These are phyloP conservation scores for Talaromyces pinophilus DNA, from an alignment of 2,329 filamentous ascomycete genomes.

Conservation along the genomic window DNA sequence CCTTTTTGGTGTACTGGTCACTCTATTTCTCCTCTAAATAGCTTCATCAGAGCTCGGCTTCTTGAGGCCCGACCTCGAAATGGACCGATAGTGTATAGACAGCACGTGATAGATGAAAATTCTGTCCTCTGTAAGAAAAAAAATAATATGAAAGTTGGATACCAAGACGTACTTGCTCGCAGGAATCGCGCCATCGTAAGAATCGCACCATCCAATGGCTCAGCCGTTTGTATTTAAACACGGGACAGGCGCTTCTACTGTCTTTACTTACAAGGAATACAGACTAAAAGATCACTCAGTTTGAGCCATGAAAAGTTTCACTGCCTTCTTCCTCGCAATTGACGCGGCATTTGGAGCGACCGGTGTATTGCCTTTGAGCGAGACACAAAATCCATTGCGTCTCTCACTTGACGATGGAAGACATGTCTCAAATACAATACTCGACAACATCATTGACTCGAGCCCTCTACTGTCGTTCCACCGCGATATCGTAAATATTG, in stretches of 20 bases:
- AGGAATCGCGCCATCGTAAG: background rate
- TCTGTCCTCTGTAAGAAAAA: too few relatives aligned
- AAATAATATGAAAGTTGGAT: background rate
- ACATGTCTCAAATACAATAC: background rate
- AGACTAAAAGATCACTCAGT: background rate
- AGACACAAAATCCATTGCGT: background rate
- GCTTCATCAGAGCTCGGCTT: too few relatives aligned
- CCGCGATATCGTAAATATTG: background rate
- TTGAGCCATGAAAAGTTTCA: background rate
- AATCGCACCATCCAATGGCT: background rate
- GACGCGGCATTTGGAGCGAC: background rate
- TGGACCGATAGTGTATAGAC: background rate
- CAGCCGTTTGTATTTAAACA: background rate
- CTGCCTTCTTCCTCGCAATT: background rate
- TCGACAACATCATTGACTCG: background rate
- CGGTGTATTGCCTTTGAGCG: background rate
- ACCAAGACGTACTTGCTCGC: background rate
- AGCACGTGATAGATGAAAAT: background rate
- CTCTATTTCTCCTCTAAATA: background rate
- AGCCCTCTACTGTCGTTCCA: background rate
- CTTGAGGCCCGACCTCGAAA: background rate
- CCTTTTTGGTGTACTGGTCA: background rate
- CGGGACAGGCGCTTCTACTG: background rate
- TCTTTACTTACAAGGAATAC: background rate
- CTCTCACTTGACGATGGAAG: background rate